Base-by-base conservation (phyloP, 2,329 filamentous ascomycete species). In the Exutisphaerella laricina region DNA sequence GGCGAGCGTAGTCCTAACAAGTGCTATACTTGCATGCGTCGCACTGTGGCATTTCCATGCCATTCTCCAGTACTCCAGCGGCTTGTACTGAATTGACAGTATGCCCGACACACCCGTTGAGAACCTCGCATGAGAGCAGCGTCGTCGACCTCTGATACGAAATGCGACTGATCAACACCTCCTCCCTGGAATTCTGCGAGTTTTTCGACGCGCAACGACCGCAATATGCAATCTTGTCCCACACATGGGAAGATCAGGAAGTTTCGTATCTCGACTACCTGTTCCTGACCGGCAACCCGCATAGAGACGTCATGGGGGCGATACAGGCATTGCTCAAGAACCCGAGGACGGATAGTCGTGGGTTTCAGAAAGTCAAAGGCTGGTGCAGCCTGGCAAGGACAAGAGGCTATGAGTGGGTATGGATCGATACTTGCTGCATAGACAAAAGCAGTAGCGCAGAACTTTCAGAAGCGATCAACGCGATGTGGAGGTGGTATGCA, bases 401-500 rank as follows among this genome's bases (percentile, higher is more conserved):
- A 9, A 3, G 56, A 37, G 36, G 39, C 1, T 38, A 55, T 1
- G 4, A 47, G 3, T 54, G 53, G 25, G 42, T 46, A 9, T 57
- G 50, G 54, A 25, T 54, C 6, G 53, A 56, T 32, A 53, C 47
- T 1, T 45, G 39, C 20, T 56, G 53, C 20, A 56, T 56, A 34
- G 47, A 59, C 40, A 54, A 52, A 35, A 28, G 23, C 3, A 57
- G 39, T 30, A 42, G 20, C 23, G 39, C 48, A 8, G 53, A 58
- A 30, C 39, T 57, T 1, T 40, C 50, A 1, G 45, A 54, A 57
- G 23, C 23, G 6, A 26, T 26, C 23, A 26, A 26, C 23, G 6
- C 23, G 6, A 26, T 26, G 23, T 26, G 48, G 18, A 25, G 38
- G 8, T 58, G 50, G 50, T 58, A 58, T 41, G 22, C 35, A 13